Conservation (phyloP, 2,329 filamentous ascomycete species). For the Fusarium pininemorale region DNA sequence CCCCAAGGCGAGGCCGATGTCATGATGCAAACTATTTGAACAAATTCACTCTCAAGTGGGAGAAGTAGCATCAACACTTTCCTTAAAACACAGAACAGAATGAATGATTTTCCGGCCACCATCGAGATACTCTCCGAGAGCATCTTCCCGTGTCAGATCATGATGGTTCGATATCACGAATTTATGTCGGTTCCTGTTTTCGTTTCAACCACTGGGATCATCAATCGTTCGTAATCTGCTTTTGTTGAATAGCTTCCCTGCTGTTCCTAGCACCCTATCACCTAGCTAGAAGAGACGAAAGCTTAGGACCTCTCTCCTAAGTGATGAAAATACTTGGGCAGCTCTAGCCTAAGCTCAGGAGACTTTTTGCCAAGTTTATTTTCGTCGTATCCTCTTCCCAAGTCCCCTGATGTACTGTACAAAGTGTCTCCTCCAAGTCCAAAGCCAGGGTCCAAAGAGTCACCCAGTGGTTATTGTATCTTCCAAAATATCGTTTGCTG, state of each 20-base stretch:
- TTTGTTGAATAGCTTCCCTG: neutral
- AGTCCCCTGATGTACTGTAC: neutral
- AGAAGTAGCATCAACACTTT: neutral
- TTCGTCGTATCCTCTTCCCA: neutral
- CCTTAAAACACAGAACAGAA: no score
- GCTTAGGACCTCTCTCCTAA: neutral
- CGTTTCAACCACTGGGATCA: neutral
- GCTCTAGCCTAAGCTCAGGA: neutral
- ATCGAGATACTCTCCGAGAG: neutral
- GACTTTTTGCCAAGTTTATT: neutral
- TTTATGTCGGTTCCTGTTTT: neutral
- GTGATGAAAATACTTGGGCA: neutral
- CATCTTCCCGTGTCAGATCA: slow-evolving; percentile 33
- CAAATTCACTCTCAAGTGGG: neutral
- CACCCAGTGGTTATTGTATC: neutral
- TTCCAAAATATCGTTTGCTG: neutral
- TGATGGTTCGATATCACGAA: slow-evolving; percentile 41
- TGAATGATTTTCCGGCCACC: no score
- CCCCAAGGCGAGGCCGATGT: neutral
- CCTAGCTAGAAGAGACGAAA: neutral
- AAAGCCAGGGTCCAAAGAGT: neutral
- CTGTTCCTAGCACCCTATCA: neutral
- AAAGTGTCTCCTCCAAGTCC: neutral
- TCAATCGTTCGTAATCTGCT: neutral
- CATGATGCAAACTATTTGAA: neutral